phyloP scores from a whole-genome alignment of 2,329 filamentous ascomycete species.

The Chalaropsis ovoidea region DNA sequence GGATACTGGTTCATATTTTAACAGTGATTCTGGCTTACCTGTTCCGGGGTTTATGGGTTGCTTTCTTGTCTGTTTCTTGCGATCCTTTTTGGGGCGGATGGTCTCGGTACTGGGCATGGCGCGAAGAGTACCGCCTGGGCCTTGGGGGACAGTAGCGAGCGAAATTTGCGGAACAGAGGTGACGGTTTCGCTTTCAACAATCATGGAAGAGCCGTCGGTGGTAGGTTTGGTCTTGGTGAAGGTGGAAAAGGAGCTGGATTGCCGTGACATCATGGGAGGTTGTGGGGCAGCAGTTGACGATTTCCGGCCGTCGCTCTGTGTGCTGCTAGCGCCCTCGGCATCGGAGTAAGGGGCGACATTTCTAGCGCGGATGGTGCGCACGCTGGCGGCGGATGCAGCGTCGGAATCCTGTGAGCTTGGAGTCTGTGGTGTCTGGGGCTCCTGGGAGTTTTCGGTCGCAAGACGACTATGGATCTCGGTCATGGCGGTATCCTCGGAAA shows the following conservation, averaged over 20 bases:
- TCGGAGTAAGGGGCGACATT: constrained; percentile 33
- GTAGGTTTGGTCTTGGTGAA: constrained; percentile 62
- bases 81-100: constrained; percentile 86
- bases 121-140: constrained; percentile 54
- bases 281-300: constrained; percentile 34
- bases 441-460: constrained; percentile 23
- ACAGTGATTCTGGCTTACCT: constrained; percentile 46
- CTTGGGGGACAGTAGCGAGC: constrained; percentile 50
- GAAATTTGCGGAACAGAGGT: constrained; percentile 78
- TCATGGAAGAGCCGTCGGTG: constrained; percentile 78
- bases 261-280: constrained; percentile 50
- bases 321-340: constrained; percentile 56
- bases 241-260: constrained; percentile 54
- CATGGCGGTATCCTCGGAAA: constrained; percentile 36
- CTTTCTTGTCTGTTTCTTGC: constrained; percentile 70
- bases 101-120: constrained; percentile 90
- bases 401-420: constrained; percentile 18
- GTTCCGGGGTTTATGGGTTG: constrained; percentile 62
- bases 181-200: constrained; percentile 93
- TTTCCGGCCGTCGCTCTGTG: constrained; percentile 36
- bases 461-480: constrained; percentile 46
- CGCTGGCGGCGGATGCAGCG: constrained; percentile 12
- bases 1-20: constrained; percentile 29
- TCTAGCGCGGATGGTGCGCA: constrained; percentile 14
- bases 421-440: not conserved